These are phyloP conservation scores for Fusarium newnesense DNA, from an alignment of 2,329 filamentous ascomycete species.

Conservation along the genomic window DNA sequence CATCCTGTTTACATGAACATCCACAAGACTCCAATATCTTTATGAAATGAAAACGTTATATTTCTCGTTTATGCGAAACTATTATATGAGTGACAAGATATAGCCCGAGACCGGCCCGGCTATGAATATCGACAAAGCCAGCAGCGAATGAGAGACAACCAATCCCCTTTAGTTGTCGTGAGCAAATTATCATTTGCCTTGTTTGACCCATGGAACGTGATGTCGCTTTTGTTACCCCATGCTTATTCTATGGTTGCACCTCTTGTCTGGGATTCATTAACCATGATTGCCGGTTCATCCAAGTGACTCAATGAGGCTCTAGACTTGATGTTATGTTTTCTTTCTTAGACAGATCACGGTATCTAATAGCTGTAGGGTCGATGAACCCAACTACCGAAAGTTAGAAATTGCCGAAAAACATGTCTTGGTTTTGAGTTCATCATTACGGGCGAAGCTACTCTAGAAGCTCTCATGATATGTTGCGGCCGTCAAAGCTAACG, in stretches of 20 bases:
- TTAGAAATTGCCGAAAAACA: background rate
- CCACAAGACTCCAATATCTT: background rate
- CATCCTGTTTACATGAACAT: background rate
- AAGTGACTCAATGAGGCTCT: background rate
- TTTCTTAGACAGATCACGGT: background rate
- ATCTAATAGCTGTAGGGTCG: background rate
- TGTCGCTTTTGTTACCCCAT: background rate
- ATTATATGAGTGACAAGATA: background rate
- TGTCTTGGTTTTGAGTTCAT: background rate
- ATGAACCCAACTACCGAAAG: background rate
- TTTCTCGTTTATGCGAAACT: background rate
- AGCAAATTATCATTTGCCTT: too few relatives aligned
- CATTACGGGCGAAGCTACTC: background rate
- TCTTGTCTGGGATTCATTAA: too few relatives aligned
- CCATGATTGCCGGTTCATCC: too few relatives aligned
- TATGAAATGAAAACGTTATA: background rate
- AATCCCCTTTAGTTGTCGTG: background rate
- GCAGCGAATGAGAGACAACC: background rate
- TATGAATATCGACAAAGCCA: too few relatives aligned
- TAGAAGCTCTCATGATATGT: conserved; percentile 9
- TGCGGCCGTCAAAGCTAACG: background rate
- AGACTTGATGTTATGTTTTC: background rate
- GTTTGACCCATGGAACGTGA: background rate
- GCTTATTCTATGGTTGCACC: too few relatives aligned
- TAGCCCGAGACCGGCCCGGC: too few relatives aligned